A percentile compares a stretch with the other conserved stretches of the same genome.
Conservation (phyloP, 2,329 filamentous ascomycete genomes). For the Botrytis fabae region DNA sequence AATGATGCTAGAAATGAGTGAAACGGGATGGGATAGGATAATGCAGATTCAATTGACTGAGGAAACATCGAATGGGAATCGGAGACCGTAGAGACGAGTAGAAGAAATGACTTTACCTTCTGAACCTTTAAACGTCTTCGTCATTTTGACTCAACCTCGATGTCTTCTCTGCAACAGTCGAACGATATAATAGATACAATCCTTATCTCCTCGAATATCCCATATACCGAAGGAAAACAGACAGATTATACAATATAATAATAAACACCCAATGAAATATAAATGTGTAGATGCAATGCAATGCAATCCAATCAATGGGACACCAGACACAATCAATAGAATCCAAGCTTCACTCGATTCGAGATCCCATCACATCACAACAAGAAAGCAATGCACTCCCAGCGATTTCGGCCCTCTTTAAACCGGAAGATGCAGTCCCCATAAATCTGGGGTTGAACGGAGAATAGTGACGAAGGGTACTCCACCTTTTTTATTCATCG, state of each 20-base stretch:
- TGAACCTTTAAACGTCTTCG: constrained; percentile 17
- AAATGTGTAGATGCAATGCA: too few species aligned
- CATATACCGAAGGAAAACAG: background rate
- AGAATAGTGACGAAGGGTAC: background rate
- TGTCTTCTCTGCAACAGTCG: background rate
- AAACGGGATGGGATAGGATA: background rate
- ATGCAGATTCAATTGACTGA: background rate
- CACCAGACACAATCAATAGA: too few species aligned
- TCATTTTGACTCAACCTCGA: constrained; percentile 11
- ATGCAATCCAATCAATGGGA: too few species aligned
- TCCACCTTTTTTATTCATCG: background rate
- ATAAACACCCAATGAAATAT: background rate
- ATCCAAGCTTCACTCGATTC: background rate
- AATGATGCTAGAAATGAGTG: background rate
- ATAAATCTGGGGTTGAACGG: constrained; percentile 16
- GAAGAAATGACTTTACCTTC: constrained; percentile 1
- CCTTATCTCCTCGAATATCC: background rate
- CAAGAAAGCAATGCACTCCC: background rate
- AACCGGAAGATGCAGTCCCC: background rate
- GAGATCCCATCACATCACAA: background rate
- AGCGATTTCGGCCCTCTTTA: constrained; percentile 1
- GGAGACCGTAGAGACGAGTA: background rate
- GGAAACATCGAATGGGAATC: background rate
- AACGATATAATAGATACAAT: background rate
- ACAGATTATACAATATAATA: background rate